These are phyloP conservation scores for Bacterosira constricta DNA, from an alignment of 108 stramenopile genomes.

Conservation along the genomic window DNA sequence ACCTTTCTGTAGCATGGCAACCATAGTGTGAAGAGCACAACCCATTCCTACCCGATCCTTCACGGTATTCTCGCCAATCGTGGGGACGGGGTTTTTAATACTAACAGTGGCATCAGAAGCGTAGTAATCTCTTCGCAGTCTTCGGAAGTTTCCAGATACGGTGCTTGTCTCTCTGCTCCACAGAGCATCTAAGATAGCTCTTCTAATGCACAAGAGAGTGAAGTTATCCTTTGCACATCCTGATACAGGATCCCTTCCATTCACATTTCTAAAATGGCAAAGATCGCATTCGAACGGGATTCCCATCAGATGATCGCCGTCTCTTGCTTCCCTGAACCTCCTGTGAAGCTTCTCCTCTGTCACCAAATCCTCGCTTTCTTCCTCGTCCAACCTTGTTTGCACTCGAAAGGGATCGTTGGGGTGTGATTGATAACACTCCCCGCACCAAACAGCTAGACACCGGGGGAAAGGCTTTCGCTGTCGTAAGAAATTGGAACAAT, in stretches of 20 bases:
- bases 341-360: not conserved
- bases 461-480: slow-evolving; percentile 7
- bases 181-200: slow-evolving; percentile 51
- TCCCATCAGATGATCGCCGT: slow-evolving; percentile 49
- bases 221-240: not conserved
- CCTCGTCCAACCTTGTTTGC: slow-evolving; percentile 16
- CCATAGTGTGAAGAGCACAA: not conserved
- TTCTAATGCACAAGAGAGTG: slow-evolving; percentile 12
- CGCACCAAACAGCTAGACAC: slow-evolving; percentile 47
- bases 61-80: not conserved
- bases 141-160: slow-evolving; percentile 11
- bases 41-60: not conserved
- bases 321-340: not conserved
- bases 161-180: slow-evolving; percentile 50
- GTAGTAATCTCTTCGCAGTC: not conserved
- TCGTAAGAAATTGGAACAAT: slow-evolving; percentile 6
- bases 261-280: too few species aligned
- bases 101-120: not conserved
- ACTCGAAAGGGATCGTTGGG: slow-evolving; percentile 10
- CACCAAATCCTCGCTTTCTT: not conserved
- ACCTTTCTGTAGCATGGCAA: not conserved
- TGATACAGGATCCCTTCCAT: slow-evolving; percentile 7
- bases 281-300: slow-evolving; percentile 54
- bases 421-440: slow-evolving; percentile 26
- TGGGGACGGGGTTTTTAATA: not conserved